Evolutionary conservation across 805 yeast species (phyloP).

Genomic region (Osmozyma mogii): DNA sequence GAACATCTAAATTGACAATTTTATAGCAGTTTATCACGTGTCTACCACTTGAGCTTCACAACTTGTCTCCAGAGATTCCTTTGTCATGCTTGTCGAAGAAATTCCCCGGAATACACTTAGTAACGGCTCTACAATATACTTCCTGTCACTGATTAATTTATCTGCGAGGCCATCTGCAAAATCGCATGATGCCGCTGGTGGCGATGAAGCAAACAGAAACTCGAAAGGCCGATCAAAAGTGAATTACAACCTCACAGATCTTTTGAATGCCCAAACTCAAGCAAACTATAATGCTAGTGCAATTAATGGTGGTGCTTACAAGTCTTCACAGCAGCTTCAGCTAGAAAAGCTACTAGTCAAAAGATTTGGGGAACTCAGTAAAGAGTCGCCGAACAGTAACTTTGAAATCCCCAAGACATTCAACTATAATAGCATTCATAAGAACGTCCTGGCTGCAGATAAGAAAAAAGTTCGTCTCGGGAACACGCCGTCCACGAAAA

Average conservation of each 20-base stretch:
- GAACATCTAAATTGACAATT: no score
- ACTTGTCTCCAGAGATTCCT: no score
- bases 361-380: slow-evolving; percentile 27
- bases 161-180: slow-evolving; percentile 29
- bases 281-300: slow-evolving; percentile 18
- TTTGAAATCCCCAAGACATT: slow-evolving; percentile 38
- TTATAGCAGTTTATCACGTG: no score
- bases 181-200: slow-evolving; percentile 10
- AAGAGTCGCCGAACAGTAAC: slow-evolving; percentile 20
- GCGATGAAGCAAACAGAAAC: slow-evolving; percentile 15
- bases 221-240: slow-evolving; percentile 33
- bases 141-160: slow-evolving; percentile 33
- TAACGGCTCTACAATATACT: slow-evolving; percentile 30
- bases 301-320: slow-evolving; percentile 26
- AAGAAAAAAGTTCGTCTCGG: slow-evolving; percentile 27
- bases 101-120: slow-evolving; percentile 27
- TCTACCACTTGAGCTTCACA: no score
- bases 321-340: slow-evolving; percentile 35
- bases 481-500: slow-evolving; percentile 37
- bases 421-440: slow-evolving; percentile 25
- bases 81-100: slow-evolving; percentile 40
- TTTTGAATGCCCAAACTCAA: slow-evolving; percentile 36
- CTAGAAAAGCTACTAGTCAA: slow-evolving; percentile 31
- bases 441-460: slow-evolving; percentile 11
- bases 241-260: slow-evolving; percentile 34